Base-by-base conservation (phyloP, 768 basidiomycete species). In the Gelatoporia subvermispora region DNA sequence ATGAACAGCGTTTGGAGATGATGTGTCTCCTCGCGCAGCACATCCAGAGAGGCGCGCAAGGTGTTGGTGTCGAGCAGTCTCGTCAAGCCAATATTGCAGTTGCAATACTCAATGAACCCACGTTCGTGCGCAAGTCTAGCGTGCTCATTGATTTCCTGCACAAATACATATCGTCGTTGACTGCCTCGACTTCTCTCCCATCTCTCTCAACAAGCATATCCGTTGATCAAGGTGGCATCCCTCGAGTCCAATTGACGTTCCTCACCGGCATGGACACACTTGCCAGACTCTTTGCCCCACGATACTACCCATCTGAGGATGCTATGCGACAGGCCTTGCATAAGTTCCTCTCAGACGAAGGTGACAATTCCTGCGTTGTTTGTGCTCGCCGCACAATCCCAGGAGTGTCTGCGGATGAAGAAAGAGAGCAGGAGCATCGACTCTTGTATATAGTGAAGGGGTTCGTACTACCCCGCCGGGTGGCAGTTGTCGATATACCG, bases 231-330 rank as follows among this genome's bases (percentile, higher is more conserved):
- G 22, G 45, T 15, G 17, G 8, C 36, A 18, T 20, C 10, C 37
- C 45, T 21, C 2, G 4, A 18, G 51, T 63, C 74, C 73, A 77
- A 50, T 66, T 93, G 17, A 77, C 78, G 1, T 93, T 92, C 62
- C 68, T 92, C 22, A 69, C 91, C 49, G 93, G 94, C 5, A 76
- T 80, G 39, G 94, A 96, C 61, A 97, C 94, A 2, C 75, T 97
- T 40, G 78, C 82, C 48, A 82, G 93, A 7, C 74, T 95, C 49
- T 78, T 93, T 45, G 74, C 82, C 1, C 78, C 84, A 0, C 78
- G 77, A 18, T 95, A 91, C 63, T 96, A 95, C 51, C 61, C 70
- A 43, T 69, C 72, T 11, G 65, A 65, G 45, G 60, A 66, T 8
- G 70, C 65, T 8, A 92, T 93, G 88, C 56, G 67, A 45, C 47